phyloP scores from a whole-genome alignment of 106 monocot genomes.

The Allium cepa region DNA sequence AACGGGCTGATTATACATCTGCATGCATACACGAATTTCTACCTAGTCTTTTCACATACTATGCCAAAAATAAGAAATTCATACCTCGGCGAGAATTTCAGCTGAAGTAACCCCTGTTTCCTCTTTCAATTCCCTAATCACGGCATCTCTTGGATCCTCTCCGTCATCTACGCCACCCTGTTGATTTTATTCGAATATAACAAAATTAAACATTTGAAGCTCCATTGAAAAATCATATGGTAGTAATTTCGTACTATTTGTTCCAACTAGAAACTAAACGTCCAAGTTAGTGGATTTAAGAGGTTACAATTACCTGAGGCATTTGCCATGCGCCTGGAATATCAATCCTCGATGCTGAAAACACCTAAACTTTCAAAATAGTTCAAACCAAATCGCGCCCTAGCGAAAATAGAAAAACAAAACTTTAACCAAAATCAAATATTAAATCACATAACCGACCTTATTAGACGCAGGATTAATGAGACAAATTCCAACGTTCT shows the following conservation, averaged over 20 bases:
- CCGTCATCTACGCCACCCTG: conserved; percentile 79
- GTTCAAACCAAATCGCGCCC: background rate
- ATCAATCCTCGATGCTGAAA: conserved; percentile 71
- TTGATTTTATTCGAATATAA: background rate
- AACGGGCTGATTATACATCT: too few species aligned
- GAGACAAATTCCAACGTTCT: conserved; percentile 85
- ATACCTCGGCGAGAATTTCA: conserved; percentile 69
- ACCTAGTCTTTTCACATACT: too few species aligned
- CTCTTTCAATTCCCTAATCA: conserved; percentile 72
- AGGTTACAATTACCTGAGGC: conserved; percentile 61
- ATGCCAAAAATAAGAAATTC: background rate
- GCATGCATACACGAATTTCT: too few species aligned
- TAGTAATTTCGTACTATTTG: too few species aligned
- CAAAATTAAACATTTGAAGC: too few species aligned
- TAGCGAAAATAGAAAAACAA: background rate
- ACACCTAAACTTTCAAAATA: conserved; percentile 36
- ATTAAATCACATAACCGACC: conserved; percentile 11
- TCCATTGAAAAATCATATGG: too few species aligned
- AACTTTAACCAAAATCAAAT: background rate
- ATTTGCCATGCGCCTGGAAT: conserved; percentile 80
- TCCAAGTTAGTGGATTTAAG: background rate
- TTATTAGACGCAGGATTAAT: conserved; percentile 45
- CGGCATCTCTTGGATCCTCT: conserved; percentile 67
- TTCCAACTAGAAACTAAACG: background rate
- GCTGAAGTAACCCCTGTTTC: conserved; percentile 86